Evolutionary conservation across 345 rosid species (phyloP).

Genomic region (Acer negundo): DNA sequence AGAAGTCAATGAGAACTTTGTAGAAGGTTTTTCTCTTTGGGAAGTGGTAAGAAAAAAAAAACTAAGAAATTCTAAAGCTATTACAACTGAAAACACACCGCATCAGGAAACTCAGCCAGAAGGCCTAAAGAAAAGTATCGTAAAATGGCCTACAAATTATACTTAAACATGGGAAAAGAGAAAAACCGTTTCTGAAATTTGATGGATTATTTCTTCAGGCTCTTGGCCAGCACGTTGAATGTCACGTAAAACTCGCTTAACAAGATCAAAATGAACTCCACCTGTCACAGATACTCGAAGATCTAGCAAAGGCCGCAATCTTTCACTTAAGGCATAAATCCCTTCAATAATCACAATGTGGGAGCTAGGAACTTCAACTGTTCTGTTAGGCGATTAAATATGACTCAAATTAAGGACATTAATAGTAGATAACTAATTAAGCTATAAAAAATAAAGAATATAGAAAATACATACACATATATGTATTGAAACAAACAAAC

Average conservation of each 20-base stretch:
- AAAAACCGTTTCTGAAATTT: conserved; percentile 93
- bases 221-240: conserved; percentile 98
- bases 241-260: conserved; percentile 91
- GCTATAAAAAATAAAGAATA: not conserved
- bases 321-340: conserved; percentile 91
- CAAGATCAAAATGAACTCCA: conserved; percentile 97
- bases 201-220: conserved; percentile 99
- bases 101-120: conserved; percentile 20
- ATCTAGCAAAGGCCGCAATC: conserved; percentile 80
- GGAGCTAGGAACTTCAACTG: conserved; percentile 88
- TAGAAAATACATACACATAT: not conserved
- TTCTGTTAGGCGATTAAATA: conserved; percentile 49
- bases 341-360: conserved; percentile 95
- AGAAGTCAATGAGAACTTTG: conserved; percentile 17
- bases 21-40: not conserved
- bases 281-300: conserved; percentile 98
- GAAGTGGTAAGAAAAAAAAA: not conserved
- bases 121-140: conserved; percentile 13
- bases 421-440: conserved; percentile 16
- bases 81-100: not conserved
- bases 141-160: conserved; percentile 3
- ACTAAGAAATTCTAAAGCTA: not conserved
- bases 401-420: conserved; percentile 17
- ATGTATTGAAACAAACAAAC: not conserved
- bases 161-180: conserved; percentile 22